Evolutionary conservation across 2,329 filamentous ascomycete genomes (phyloP), one percentile per base, ranked within the genome.

Genomic region (Alternaria angustiovoidea): DNA sequence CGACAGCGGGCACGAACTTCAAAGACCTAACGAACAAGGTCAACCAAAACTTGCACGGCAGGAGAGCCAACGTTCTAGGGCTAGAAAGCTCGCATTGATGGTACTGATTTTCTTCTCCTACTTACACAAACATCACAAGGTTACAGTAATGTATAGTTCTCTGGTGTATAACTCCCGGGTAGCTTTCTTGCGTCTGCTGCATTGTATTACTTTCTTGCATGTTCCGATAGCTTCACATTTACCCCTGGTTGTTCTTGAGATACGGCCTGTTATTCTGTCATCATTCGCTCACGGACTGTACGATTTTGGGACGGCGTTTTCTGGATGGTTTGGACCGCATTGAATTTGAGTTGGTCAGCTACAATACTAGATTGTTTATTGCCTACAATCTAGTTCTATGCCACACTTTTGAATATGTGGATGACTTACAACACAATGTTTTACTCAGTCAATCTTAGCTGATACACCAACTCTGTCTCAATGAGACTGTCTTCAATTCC

Each of bases 11-110:
- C 16, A 81, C 79, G 46, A 81, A 79, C 51, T 71, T 81, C 63
- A 82, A 82, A 68, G 80, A 79, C 20, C 67, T 83, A 39, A 75
- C 80, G 34, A 81, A 81, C 61, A 78, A 80, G 63, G 78, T 83
- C 44, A 81, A 81, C 53, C 79, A 80, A 60, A 81, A 80, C 53
- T 67, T 83, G 22, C 81, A 83, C 42, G 81, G 81, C 34, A 77
- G 79, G 60, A 77, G 79, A 30, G 81, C 79, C 12, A 81, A 80
- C 53, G 80, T 83, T 52, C 70, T 83, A 39, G 79, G 81, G 7
- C 75, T 82, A 42, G 81, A 83, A 63, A 81, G 79, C 64, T 75
- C 73, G 49, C 75, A 77, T 63, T 80, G 63, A 72, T 54, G 53
- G 46, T 36, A 34, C 14, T 52, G 30, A 24, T 24, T 36, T 49